These are phyloP conservation scores for Solanum hybrid DNA, from an alignment of 305 asterid genomes.

Conservation along the genomic window DNA sequence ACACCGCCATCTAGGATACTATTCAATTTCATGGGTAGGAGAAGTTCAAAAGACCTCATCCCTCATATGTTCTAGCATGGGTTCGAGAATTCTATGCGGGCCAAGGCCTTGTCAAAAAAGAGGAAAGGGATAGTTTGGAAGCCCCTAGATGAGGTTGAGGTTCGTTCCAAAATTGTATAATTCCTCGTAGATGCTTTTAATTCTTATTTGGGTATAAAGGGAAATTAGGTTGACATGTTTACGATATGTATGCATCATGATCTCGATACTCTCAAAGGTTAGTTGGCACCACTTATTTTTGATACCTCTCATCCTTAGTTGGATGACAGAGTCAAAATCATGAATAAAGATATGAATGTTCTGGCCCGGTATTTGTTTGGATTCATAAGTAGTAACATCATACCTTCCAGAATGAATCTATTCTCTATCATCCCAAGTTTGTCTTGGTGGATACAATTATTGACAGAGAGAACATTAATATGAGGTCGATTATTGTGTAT, in stretches of 20 bases:
- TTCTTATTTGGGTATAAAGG: background rate
- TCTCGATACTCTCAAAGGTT: background rate
- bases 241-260: too few relatives aligned
- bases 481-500: too few relatives aligned
- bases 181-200: background rate
- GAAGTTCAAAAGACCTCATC: background rate
- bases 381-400: background rate
- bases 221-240: too few relatives aligned
- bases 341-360: background rate
- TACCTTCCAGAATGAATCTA: background rate
- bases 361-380: background rate
- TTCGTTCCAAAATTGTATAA: too few relatives aligned
- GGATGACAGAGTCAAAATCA: background rate
- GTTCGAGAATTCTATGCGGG: background rate
- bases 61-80: background rate
- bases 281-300: background rate
- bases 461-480: background rate
- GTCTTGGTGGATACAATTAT: background rate
- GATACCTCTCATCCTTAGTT: background rate
- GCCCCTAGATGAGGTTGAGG: background rate
- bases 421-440: background rate
- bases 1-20: background rate
- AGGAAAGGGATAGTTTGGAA: background rate
- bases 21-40: background rate
- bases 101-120: too few relatives aligned